A percentile compares a stretch with the other conserved stretches of the same genome.
Conservation (phyloP, 2,329 filamentous ascomycete species). For the Paecilomyces sp. region DNA sequence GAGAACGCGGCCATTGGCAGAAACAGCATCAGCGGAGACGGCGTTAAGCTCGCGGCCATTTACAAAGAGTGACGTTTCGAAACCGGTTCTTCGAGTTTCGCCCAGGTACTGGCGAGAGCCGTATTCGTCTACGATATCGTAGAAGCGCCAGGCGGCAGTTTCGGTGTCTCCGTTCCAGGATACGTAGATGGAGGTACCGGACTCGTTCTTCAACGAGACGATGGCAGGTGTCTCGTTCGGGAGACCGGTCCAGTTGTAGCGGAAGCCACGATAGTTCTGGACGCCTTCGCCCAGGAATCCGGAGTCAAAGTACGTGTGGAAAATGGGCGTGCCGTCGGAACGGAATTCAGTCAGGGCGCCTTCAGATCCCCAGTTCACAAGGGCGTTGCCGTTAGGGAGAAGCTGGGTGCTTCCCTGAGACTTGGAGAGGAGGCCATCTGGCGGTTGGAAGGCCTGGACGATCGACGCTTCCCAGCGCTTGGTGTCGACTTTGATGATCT, state of each 20-base stretch:
- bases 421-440: conserved; percentile 42
- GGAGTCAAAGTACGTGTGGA: conserved; percentile 37
- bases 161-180: conserved; percentile 50
- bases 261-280: conserved; percentile 33
- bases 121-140: conserved; percentile 22
- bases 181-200: conserved; percentile 40
- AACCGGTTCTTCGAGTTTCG: conserved; percentile 17
- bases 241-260: conserved; percentile 33
- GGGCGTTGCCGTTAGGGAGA: conserved; percentile 46
- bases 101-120: conserved; percentile 20
- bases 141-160: conserved; percentile 45
- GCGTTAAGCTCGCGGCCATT: background rate
- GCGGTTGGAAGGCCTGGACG: conserved; percentile 42
- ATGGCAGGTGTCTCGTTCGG: conserved; percentile 30
- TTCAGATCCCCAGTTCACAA: conserved; percentile 52
- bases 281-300: conserved; percentile 31
- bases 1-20: conserved; percentile 16
- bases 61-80: conserved; percentile 22
- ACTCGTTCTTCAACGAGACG: conserved; percentile 25
- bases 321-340: conserved; percentile 25
- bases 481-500: conserved; percentile 41
- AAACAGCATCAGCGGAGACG: conserved; percentile 36
- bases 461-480: conserved; percentile 36
- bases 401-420: conserved; percentile 50
- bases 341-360: conserved; percentile 34